Base-by-base conservation (phyloP, 2,329 filamentous ascomycete species). In the Coniella lustricola region DNA sequence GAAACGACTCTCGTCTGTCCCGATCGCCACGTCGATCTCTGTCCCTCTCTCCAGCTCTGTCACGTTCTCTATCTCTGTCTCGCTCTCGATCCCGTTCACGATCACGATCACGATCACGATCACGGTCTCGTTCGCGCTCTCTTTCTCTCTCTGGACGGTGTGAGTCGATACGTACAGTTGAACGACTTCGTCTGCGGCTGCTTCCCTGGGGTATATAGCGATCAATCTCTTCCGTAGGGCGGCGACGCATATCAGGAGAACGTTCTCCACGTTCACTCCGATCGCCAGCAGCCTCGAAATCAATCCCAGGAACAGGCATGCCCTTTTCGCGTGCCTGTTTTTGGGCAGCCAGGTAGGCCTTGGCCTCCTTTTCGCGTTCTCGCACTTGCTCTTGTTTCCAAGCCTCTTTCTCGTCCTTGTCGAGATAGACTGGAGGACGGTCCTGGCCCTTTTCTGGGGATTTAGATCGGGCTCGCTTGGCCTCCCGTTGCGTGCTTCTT, bases 331-430 rank as follows among this genome's bases (percentile, higher is more conserved):
- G 71, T 29, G 79, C 79, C 55, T 82, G 78, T 53, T 77, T 75
- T 56, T 81, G 77, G 3, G 77, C 78, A 7, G 78, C 78, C 33
- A 82, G 66, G 56, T 83, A 84, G 4, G 77, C 78, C 60, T 81
- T 82, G 34, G 81, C 81, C 62, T 83, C 79, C 54, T 74, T 74
- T 60, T 82, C 79, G 44, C 79, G 74, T 59, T 80, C 78, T 60
- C 73, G 77, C 46, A 81, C 78, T 56, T 82, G 78, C 50, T 76
- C 75, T 54, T 76, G 73, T 60, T 83, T 83, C 71, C 77, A 77
- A 14, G 71, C 72, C 56, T 80, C 76, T 21, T 71, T 65, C 35
- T 71, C 72, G n/a, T 73, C 69, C 42, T 72, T 72, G 49, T 67
- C 73, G 17, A 70, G 62, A 14, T 62, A 64, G 1, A 68, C 64